Conservation (phyloP, 163 green algal genomes). For the Chloromonas sp. region DNA sequence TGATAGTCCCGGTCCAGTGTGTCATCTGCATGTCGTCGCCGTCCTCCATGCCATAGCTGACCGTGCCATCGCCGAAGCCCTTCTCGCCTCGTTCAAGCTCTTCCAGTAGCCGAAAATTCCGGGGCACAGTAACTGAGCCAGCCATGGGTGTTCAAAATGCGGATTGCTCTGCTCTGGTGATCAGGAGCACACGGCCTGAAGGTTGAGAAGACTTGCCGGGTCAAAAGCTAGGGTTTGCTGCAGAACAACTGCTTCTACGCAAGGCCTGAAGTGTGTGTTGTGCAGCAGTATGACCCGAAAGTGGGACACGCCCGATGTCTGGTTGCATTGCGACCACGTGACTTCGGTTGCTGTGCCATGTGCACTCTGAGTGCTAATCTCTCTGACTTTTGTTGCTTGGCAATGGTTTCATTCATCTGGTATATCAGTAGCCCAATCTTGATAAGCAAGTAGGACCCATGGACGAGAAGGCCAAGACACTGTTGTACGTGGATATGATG, state of each 20-base stretch:
- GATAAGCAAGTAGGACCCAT: neutral
- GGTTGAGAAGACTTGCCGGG: neutral
- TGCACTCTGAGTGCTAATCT: neutral
- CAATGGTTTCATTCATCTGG: neutral
- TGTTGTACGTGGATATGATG: constrained; percentile 1
- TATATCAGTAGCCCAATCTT: neutral
- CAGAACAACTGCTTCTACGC: neutral
- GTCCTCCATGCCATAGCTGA: constrained; percentile 95
- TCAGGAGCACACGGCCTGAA: neutral
- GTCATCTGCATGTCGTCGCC: constrained; percentile 90
- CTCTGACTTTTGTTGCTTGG: neutral
- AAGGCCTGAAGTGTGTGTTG: neutral
- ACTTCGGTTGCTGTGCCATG: neutral
- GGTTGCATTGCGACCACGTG: neutral
- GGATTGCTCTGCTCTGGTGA: neutral
- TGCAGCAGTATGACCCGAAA: no score
- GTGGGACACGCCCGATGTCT: no score
- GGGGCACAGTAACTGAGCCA: constrained; percentile 52
- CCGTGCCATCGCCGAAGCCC: constrained; percentile 91
- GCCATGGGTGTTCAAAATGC: neutral
- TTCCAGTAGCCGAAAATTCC: constrained; percentile 96
- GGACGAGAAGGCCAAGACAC: neutral
- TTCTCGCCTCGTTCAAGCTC: constrained; percentile 99
- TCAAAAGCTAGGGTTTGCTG: neutral
- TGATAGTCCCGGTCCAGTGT: constrained; percentile 98